Evolutionary conservation across 2,329 filamentous ascomycete species (phyloP).

Genomic region (Macrophomina phaseolina): DNA sequence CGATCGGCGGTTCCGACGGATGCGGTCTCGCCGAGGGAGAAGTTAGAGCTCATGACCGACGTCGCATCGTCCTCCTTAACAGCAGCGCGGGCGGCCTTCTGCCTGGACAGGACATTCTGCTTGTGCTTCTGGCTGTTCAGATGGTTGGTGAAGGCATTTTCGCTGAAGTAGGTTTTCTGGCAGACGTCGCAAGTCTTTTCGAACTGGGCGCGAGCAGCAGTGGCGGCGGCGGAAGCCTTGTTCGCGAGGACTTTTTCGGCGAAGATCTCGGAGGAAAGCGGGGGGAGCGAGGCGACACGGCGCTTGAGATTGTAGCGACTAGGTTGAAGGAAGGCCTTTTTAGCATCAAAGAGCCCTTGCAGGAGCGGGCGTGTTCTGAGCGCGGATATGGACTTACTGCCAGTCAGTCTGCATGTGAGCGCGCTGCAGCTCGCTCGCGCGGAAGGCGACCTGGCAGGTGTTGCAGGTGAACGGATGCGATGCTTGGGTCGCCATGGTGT

Average conservation of each 20-base stretch:
- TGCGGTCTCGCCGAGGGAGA: slow-evolving; percentile 74
- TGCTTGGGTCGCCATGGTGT: slow-evolving; percentile 43
- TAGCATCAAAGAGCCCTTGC: not conserved
- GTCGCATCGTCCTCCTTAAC: slow-evolving; percentile 70
- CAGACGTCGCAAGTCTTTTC: slow-evolving; percentile 83
- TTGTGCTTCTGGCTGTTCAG: slow-evolving; percentile 89
- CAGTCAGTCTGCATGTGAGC: slow-evolving; percentile 98
- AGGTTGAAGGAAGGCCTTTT: not conserved
- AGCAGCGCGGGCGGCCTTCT: slow-evolving; percentile 46
- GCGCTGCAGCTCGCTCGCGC: slow-evolving; percentile 89
- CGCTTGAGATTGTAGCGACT: slow-evolving; percentile 97
- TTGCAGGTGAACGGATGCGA: slow-evolving; percentile 95
- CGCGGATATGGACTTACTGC: slow-evolving; percentile 73
- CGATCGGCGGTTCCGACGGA: slow-evolving; percentile 62
- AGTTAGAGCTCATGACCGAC: slow-evolving; percentile 88
- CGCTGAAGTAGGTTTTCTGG: slow-evolving; percentile 92
- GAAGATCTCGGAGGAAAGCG: slow-evolving; percentile 90
- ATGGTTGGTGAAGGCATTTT: slow-evolving; percentile 95
- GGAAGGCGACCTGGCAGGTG: slow-evolving; percentile 95
- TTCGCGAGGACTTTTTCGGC: slow-evolving; percentile 94
- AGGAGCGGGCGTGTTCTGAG: not conserved
- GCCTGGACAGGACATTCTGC: slow-evolving; percentile 61
- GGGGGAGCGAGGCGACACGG: slow-evolving; percentile 85
- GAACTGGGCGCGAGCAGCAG: slow-evolving; percentile 86
- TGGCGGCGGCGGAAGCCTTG: slow-evolving; percentile 80